These are phyloP conservation scores for Somion occarium DNA, from an alignment of 1,284 basidiomycete genomes.

Conservation along the genomic window DNA sequence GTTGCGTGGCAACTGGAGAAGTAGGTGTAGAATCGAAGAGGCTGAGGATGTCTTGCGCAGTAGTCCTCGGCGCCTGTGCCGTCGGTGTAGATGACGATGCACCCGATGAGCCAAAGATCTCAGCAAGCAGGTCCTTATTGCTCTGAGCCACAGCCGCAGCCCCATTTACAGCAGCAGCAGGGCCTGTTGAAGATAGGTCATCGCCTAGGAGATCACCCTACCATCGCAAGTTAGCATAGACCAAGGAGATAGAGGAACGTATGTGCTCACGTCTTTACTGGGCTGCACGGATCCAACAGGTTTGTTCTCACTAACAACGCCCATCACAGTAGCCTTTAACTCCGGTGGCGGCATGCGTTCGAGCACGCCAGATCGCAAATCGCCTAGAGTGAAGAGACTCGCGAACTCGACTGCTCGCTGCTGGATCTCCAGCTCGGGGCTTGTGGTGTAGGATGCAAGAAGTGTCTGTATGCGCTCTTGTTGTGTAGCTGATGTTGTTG, in stretches of 20 bases:
- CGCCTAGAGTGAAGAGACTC: constrained; percentile 71
- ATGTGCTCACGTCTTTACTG: constrained; percentile 62
- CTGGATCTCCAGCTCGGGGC: constrained; percentile 91
- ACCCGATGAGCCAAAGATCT: constrained; percentile 78
- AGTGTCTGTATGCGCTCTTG: constrained; percentile 76
- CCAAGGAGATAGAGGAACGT: no score
- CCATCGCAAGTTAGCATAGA: no score
- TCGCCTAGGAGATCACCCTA: constrained; percentile 76
- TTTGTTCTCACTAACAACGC: constrained; percentile 88
- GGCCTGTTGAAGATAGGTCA: constrained; percentile 45
- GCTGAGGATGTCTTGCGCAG: constrained; percentile 88
- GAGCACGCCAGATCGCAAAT: constrained; percentile 84
- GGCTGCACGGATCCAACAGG: constrained; percentile 85
- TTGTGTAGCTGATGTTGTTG: constrained; percentile 58
- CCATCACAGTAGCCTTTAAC: constrained; percentile 90
- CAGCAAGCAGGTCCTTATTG: constrained; percentile 88
- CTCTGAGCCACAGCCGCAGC: constrained; percentile 47
- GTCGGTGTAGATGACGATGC: constrained; percentile 36
- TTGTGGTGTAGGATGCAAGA: constrained; percentile 77
- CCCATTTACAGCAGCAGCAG: constrained; percentile 31
- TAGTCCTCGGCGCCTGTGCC: constrained; percentile 47
- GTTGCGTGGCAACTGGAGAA: constrained; percentile 11
- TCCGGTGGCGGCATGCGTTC: constrained; percentile 99
- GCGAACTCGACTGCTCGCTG: constrained; percentile 96
- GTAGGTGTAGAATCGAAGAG: constrained; percentile 62